Conservation (phyloP, 495 filamentous ascomycete genomes). For the Glutinoglossum americanum region DNA sequence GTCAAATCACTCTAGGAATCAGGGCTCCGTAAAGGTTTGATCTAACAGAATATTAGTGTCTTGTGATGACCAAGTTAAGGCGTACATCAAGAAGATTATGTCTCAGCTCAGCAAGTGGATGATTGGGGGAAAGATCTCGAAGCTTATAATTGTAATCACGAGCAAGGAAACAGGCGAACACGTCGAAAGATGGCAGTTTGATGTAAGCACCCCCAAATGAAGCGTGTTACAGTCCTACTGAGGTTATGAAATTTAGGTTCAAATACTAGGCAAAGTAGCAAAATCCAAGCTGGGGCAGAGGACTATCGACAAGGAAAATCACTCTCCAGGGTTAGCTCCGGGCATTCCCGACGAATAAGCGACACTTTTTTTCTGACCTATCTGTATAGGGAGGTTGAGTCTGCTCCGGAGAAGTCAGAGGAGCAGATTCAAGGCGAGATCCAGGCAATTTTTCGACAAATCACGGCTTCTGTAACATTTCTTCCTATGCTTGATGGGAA, state of each 20-base stretch:
- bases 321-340: slow-evolving; percentile 26
- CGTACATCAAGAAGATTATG: slow-evolving; percentile 98
- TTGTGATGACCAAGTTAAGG: slow-evolving; percentile 91
- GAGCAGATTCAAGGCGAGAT: slow-evolving; percentile 89
- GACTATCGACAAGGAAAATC: slow-evolving; percentile 39
- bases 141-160: slow-evolving; percentile 88
- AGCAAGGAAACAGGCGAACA: slow-evolving; percentile 91
- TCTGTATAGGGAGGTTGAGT: slow-evolving; percentile 16
- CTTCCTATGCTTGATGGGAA: slow-evolving; percentile 77
- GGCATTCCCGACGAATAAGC: background rate
- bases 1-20: slow-evolving; percentile 19
- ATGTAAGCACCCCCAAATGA: slow-evolving; percentile 30
- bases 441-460: slow-evolving; percentile 86
- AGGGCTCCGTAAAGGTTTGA: background rate
- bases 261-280: slow-evolving; percentile 42
- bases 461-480: slow-evolving; percentile 94
- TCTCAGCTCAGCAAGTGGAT: slow-evolving; percentile 91
- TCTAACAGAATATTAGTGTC: slow-evolving; percentile 34
- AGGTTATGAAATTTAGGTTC: slow-evolving; percentile 23
- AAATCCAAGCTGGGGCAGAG: slow-evolving; percentile 29
- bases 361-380: background rate
- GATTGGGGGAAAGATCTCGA: slow-evolving; percentile 83
- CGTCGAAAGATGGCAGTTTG: slow-evolving; percentile 95
- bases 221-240: background rate
- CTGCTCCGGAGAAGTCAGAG: slow-evolving; percentile 53